Base-by-base conservation (phyloP, 352 stramenopile species). In the Phytophthora fragariaefolia region DNA sequence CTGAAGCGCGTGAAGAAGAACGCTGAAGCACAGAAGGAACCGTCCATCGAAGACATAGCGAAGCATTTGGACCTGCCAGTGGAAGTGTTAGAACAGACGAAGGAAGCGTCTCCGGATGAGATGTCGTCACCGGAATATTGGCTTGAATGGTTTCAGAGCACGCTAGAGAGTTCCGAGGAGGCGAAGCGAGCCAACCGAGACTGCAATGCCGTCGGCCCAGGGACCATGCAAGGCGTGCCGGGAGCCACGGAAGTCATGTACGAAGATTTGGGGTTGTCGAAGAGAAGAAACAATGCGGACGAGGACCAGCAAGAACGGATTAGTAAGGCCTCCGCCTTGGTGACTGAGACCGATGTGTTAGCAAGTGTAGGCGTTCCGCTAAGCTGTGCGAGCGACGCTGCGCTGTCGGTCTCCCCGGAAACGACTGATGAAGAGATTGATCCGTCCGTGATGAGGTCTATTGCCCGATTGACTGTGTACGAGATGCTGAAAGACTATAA, bases 111-210 rank as follows among this genome's bases (percentile, higher is more conserved):
- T n/a, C n/a, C n/a, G n/a, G n/a, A n/a, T n/a, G 20, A 45, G n/a
- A 27, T 24, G 17, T 10, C 4, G 6, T 36, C 50, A 9, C 32
- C 50, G 1, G 32, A 47, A 22, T 58, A 58, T 23, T 58, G n/a
- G n/a, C n/a, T n/a, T n/a, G n/a, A n/a, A n/a, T n/a, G n/a, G n/a
- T n/a, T n/a, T n/a, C n/a, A 36, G 30, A 22, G 40, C 1, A 58
- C 20, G 28, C 50, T 58, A 5, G 9, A 26, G 28, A 46, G 20
- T 40, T 58, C 50, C 23, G 17, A 27, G 1, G 50, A 47, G 15
- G 50, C 50, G 3, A 58, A 34, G 28, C 6, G 30, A 17, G 32
- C 50, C 4, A 58, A 58, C 32, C 50, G 50, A 10, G 50, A 58
- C 12, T 34, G 46, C 9, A 15, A 12, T 6, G 24, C 26, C 12